Evolutionary conservation across 2,329 filamentous ascomycete species (phyloP), one percentile per base, ranked within the genome.

Genomic region (Chaetomiaceae sp.): DNA sequence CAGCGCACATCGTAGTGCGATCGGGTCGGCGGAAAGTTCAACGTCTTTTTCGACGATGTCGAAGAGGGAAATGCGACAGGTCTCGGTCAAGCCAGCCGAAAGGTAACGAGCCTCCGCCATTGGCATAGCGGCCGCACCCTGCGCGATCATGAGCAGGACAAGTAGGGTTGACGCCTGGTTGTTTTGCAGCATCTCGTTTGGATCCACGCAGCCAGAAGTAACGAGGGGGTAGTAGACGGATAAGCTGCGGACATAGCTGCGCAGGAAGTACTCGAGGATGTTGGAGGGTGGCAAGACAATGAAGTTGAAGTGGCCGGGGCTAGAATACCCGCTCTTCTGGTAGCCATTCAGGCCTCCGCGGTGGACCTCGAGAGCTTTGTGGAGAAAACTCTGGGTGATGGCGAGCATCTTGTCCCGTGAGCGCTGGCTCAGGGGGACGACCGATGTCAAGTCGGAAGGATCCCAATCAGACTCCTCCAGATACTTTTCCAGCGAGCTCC

Each of bases 21-120:
- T 76, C 0, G 80, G 79, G 61, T 87, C 82, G 1, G 81, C 78
- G 12, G 81, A 79, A 69, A 87, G 75, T 65, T 83, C 79, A 43
- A 86, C 78, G 58, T 87, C 83, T 64, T 83, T 85, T 67, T 87
- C 84, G 45, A 87, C 84, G 5, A 84, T 76, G 60, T 87, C 83
- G 60, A 86, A 86, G 10, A 88, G 73, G 1, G 82, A 86, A 58
- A 87, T 86, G 37, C 84, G 81, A 62, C 84, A 87, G 3, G 82
- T 85, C 66, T 87, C 85, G 0, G 81, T 83, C 50, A 88, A 68
- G 0, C 84, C 84, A 2, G 81, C 80, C 4, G 83, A 81, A 12
- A 88, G 70, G 63, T 79, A 82, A 35, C 82, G 73, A 2, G 83
- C 83, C 66, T 86, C 83, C 1, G 78, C 71, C 34, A 78, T 82